phyloP scores from a whole-genome alignment of 495 filamentous ascomycete species.

The Cryomyces minteri region DNA sequence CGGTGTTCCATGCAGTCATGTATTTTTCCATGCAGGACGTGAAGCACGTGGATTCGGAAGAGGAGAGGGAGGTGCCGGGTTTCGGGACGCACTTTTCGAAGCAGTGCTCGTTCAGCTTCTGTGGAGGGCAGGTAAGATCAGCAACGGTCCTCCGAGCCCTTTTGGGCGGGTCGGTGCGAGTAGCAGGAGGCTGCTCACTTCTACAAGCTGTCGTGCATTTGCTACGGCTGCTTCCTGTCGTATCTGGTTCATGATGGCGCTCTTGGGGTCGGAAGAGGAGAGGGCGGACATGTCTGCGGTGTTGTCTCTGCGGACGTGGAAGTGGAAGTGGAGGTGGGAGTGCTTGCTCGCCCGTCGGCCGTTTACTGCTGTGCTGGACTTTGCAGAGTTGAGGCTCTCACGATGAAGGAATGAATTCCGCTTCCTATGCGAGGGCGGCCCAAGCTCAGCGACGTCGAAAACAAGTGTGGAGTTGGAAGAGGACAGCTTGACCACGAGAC shows the following conservation, averaged over 20 bases:
- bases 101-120: slow-evolving; percentile 97
- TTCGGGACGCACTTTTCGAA: slow-evolving; percentile 84
- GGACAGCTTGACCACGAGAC: too few species aligned
- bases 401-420: too few species aligned
- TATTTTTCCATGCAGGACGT: slow-evolving; percentile 94
- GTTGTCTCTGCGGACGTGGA: too few species aligned
- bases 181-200: slow-evolving; percentile 29
- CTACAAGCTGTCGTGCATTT: slow-evolving; percentile 59
- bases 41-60: slow-evolving; percentile 57
- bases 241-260: slow-evolving; percentile 47
- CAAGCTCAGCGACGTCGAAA: too few species aligned
- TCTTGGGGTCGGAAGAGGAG: slow-evolving; percentile 3
- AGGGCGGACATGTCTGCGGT: neutral
- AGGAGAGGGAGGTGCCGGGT: slow-evolving; percentile 58
- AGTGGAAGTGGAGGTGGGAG: too few species aligned
- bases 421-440: too few species aligned
- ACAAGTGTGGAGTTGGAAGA: too few species aligned
- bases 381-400: too few species aligned
- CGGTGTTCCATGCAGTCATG: slow-evolving; percentile 78
- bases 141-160: neutral
- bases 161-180: neutral
- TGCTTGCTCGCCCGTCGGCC: too few species aligned
- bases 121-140: slow-evolving; percentile 1
- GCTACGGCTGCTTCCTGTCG: slow-evolving; percentile 52
- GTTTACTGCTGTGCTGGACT: too few species aligned